Base-by-base conservation (phyloP, 768 basidiomycete species). In the Boletus rubroflammeus region DNA sequence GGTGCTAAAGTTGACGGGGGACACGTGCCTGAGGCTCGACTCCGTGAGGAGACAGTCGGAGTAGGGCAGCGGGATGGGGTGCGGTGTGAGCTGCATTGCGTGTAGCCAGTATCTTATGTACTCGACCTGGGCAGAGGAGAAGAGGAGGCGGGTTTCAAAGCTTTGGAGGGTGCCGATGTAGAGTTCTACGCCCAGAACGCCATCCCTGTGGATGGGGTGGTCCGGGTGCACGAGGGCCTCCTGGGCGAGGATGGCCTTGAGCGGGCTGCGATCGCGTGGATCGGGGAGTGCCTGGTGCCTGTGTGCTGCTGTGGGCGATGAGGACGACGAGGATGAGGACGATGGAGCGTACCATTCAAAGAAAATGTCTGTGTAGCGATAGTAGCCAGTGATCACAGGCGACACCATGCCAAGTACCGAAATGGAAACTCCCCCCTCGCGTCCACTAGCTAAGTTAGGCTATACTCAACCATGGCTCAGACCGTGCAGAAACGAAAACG, bases 61-160 rank as follows among this genome's bases (percentile, higher is more conserved):
- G 61, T 87, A 85, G 1, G 92, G 91, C 25, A 94, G 72, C 17
- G 90, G 84, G 39, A 93, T 79, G 41, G 78, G 75, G 17, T 76
- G 67, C 52, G 80, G 74, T 0, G 88, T 90, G 59, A 91, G 74
- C 53, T 78, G 73, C 79, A 86, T 84, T 1, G 84, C 82, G 64
- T 89, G 81, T 48, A 93, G 77, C 86, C 87, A 94, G 68, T 93
- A 92, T 48, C 89, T 78, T 19, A 88, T 69, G 69, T 92, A 94
- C 67, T 94, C 90, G 58, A 93, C 80, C 71, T 94, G 91, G 6
- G 83, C 83, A 15, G 86, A 89, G 25, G 92, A 88, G 65, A 90
- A 90, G 47, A 93, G 73, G 26, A 93, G 77, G n/a, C 91, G 82
- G 6, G 83, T 78, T 69, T 92, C 86, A 57, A 88, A 89, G 46